Percentiles rank a stretch among this genome's conserved stretches.
phyloP scores from a whole-genome alignment of 2,329 filamentous ascomycete species.

The Fusarium musae region DNA sequence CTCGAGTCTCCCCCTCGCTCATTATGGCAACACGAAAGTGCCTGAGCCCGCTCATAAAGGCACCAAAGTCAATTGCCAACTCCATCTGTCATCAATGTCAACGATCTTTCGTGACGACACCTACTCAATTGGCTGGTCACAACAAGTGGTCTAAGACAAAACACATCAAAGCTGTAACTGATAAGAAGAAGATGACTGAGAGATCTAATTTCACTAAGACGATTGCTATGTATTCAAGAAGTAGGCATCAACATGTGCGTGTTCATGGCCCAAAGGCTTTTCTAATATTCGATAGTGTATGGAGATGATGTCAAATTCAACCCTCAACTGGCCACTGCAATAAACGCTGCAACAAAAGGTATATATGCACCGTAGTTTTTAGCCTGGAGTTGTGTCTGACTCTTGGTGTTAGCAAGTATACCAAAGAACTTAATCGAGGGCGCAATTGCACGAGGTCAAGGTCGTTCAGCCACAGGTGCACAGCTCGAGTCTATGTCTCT shows the following conservation, averaged over 20 bases:
- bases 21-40: slow-evolving; percentile 31
- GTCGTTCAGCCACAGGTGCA: slow-evolving; percentile 78
- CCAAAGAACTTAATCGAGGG: slow-evolving; percentile 86
- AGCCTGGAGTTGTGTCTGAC: neutral
- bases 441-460: slow-evolving; percentile 89
- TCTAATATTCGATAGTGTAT: slow-evolving; percentile 65
- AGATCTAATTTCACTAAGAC: slow-evolving; percentile 76
- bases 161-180: slow-evolving; percentile 91
- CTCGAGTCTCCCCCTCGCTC: neutral
- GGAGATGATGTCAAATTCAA: slow-evolving; percentile 81
- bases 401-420: slow-evolving; percentile 67
- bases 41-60: slow-evolving; percentile 28
- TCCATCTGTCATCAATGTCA: slow-evolving; percentile 59
- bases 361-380: slow-evolving; percentile 30
- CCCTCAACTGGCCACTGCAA: slow-evolving; percentile 76
- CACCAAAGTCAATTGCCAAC: slow-evolving; percentile 15
- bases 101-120: slow-evolving; percentile 60
- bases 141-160: slow-evolving; percentile 97
- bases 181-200: slow-evolving; percentile 79
- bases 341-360: slow-evolving; percentile 83
- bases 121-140: slow-evolving; percentile 72
- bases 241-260: slow-evolving; percentile 55
- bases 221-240: slow-evolving; percentile 79
- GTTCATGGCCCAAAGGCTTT: neutral
- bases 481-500: slow-evolving; percentile 81